Percentiles rank a stretch among this genome's conserved stretches.
Conservation (phyloP, 2,329 filamentous ascomycete species). For the Rhexocercosporidium sp. region DNA sequence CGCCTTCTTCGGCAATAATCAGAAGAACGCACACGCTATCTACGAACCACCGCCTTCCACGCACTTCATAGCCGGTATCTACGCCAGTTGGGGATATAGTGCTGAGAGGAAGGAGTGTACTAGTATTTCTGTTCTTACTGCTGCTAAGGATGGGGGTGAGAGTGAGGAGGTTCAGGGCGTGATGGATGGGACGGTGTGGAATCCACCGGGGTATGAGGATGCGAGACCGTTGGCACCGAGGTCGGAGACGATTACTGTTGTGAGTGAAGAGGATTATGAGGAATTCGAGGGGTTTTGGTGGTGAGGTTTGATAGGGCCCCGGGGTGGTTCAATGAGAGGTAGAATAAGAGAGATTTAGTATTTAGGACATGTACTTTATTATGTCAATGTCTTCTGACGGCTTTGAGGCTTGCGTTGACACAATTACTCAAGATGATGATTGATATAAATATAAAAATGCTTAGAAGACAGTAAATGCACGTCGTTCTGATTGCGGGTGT, state of each 20-base stretch:
- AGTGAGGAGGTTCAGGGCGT: neutral
- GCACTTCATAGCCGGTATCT: conserved; percentile 21
- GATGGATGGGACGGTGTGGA: neutral
- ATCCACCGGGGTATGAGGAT: conserved; percentile 7
- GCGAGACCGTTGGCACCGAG: neutral
- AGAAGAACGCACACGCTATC: conserved; percentile 21
- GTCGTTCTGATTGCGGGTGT: too few species aligned
- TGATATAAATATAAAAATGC: too few species aligned
- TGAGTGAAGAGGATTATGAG: conserved; percentile 13
- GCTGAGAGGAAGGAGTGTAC: conserved; percentile 4
- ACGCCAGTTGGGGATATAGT: conserved; percentile 22
- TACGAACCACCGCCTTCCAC: neutral
- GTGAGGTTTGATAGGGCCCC: neutral
- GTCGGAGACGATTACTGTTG: conserved; percentile 7
- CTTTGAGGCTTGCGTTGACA: too few species aligned
- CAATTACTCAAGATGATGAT: too few species aligned
- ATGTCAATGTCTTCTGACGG: too few species aligned
- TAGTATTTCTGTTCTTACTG: conserved; percentile 13
- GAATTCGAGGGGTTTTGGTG: conserved; percentile 3
- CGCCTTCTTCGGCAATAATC: conserved; percentile 21
- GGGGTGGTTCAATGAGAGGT: too few species aligned
- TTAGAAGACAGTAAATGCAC: too few species aligned
- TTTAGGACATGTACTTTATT: too few species aligned
- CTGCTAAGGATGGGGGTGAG: neutral
- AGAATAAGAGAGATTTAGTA: too few species aligned